These are phyloP conservation scores for Phytophthora tubulina DNA, from an alignment of 352 stramenopile genomes.

Conservation along the genomic window DNA sequence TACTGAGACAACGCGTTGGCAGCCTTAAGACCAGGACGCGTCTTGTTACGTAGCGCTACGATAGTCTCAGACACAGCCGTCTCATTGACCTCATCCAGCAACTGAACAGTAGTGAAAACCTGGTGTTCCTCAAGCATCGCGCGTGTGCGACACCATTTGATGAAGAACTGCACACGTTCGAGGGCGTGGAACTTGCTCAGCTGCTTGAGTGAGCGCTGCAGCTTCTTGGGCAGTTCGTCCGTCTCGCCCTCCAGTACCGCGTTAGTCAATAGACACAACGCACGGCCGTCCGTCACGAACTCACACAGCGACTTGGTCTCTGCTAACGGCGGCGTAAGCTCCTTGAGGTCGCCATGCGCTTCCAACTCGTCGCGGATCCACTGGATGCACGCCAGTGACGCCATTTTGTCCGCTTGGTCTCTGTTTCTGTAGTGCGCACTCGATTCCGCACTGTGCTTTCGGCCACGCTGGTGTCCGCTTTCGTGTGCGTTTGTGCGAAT, in stretches of 20 bases:
- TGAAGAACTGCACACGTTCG: constrained; percentile 88
- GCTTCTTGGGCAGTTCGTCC: constrained; percentile 70
- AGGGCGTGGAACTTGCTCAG: constrained; percentile 83
- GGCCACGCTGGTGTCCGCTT: constrained; percentile 9
- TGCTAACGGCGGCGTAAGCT: constrained; percentile 41
- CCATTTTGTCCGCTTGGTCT: constrained; percentile 25
- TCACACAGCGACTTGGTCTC: constrained; percentile 62
- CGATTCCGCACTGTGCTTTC: constrained; percentile 33
- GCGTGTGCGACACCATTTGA: constrained; percentile 78
- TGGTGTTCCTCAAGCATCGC: constrained; percentile 72
- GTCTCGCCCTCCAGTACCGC: constrained; percentile 39
- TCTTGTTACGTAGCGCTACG: constrained; percentile 68
- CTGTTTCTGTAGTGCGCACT: constrained; percentile 4
- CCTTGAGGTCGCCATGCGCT: constrained; percentile 38
- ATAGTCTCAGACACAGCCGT: constrained; percentile 69
- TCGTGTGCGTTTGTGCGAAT: constrained; percentile 18
- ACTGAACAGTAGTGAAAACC: constrained; percentile 82
- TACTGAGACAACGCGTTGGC: constrained; percentile 42
- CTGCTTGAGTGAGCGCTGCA: constrained; percentile 75
- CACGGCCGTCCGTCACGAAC: constrained; percentile 81
- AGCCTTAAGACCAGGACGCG: constrained; percentile 48
- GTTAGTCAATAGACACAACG: constrained; percentile 74
- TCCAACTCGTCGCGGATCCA: constrained; percentile 73
- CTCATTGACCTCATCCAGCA: constrained; percentile 84
- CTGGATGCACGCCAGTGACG: constrained; percentile 50